Evolutionary conservation across 2,329 filamentous ascomycete species (phyloP).

Genomic region (Aspergillus hiratsukae): DNA sequence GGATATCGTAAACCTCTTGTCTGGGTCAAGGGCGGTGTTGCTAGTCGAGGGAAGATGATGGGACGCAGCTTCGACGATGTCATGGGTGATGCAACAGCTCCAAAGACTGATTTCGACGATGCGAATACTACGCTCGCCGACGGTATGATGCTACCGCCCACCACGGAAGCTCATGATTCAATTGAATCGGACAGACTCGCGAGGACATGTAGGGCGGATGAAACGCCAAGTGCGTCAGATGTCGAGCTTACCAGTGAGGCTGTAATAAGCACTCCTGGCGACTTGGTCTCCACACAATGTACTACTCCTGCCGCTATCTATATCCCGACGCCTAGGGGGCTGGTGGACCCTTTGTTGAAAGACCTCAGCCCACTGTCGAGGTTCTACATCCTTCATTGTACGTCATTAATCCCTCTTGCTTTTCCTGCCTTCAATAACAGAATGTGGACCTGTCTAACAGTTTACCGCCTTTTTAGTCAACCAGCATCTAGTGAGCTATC

Average conservation of each 20-base stretch:
- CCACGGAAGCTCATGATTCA: background rate
- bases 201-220: background rate
- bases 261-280: background rate
- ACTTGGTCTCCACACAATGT: background rate
- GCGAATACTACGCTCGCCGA: background rate
- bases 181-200: constrained; percentile 6
- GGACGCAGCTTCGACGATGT: constrained; percentile 47
- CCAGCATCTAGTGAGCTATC: constrained; percentile 39
- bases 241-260: background rate
- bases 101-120: constrained; percentile 5
- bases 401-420: constrained; percentile 9
- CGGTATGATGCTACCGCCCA: background rate
- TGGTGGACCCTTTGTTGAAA: constrained; percentile 46
- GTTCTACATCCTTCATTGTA: constrained; percentile 46
- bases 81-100: constrained; percentile 5
- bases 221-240: background rate
- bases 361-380: constrained; percentile 42
- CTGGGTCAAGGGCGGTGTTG: constrained; percentile 42
- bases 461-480: constrained; percentile 23
- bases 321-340: constrained; percentile 33
- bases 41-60: constrained; percentile 48
- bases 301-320: constrained; percentile 10
- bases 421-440: background rate
- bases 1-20: constrained; percentile 41
- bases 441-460: constrained; percentile 12